A percentile compares a stretch with the other conserved stretches of the same genome.
Evolutionary conservation across 768 basidiomycete species (phyloP).

Genomic region (Brasilioporus rufonigricans): DNA sequence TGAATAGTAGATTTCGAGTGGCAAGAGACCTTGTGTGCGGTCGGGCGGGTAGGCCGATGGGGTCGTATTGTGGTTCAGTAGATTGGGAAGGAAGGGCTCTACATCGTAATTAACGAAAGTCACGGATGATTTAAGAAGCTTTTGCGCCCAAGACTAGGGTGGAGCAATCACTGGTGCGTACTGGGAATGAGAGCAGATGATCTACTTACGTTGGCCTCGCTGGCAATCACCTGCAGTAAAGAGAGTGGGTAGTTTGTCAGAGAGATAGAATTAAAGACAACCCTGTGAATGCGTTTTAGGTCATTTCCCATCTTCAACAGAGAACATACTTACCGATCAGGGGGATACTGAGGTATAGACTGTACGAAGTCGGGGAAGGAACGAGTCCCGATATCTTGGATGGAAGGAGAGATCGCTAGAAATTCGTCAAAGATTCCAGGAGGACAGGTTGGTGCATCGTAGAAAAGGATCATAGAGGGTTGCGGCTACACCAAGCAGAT

Average conservation of each 20-base stretch:
- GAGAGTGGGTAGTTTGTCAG: constrained; percentile 4
- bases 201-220: constrained; percentile 15
- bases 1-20: constrained; percentile 43
- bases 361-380: constrained; percentile 18
- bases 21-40: constrained; percentile 35
- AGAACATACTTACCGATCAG: neutral
- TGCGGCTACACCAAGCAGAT: neutral
- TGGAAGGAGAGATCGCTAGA: constrained; percentile 7
- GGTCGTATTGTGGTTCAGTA: constrained; percentile 36
- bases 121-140: constrained; percentile 14
- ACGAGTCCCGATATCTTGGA: constrained; percentile 6
- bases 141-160: neutral
- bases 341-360: neutral
- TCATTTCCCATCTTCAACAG: neutral
- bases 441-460: neutral
- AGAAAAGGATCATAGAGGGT: neutral
- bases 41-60: constrained; percentile 47
- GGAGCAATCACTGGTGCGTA: neutral
- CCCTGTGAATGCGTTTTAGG: neutral
- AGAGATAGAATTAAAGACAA: constrained; percentile 9
- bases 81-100: constrained; percentile 49
- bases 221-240: constrained; percentile 15
- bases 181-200: neutral
- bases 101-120: constrained; percentile 25
- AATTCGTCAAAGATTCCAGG: constrained; percentile 17